Percentiles rank a stretch among this genome's conserved stretches.
These are phyloP conservation scores for Suillus sp. DNA, from an alignment of 768 basidiomycete species.

Conservation along the genomic window DNA sequence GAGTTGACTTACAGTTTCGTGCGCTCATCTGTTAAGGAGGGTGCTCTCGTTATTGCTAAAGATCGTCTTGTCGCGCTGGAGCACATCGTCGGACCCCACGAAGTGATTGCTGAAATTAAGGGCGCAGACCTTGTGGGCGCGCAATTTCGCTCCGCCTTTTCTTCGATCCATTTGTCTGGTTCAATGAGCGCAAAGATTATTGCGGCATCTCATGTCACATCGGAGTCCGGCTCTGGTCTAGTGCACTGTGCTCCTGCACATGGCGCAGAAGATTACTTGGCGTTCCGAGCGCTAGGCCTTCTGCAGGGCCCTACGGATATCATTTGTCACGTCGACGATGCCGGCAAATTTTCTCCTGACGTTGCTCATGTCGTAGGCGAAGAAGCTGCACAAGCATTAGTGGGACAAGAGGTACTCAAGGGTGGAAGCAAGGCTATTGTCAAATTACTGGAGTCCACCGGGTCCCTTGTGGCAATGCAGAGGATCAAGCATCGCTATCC, in stretches of 20 bases:
- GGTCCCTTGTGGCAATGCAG: conserved; percentile 62
- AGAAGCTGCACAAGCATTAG: conserved; percentile 45
- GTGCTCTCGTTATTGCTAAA: conserved; percentile 50
- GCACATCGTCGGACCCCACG: conserved; percentile 23
- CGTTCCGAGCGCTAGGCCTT: conserved; percentile 61
- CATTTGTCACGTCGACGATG: conserved; percentile 79
- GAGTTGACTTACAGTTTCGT: conserved; percentile 69
- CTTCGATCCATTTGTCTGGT: conserved; percentile 22
- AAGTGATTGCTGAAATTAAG: conserved; percentile 24
- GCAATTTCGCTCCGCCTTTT: conserved; percentile 65
- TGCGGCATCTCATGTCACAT: conserved; percentile 74
- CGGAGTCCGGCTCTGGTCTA: conserved; percentile 89
- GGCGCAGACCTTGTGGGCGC: conserved; percentile 58
- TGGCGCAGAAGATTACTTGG: conserved; percentile 87
- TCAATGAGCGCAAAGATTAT: conserved; percentile 48
- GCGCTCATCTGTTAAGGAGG: conserved; percentile 29
- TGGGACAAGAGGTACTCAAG: conserved; percentile 73
- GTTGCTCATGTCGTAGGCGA: conserved; percentile 62
- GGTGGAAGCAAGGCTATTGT: conserved; percentile 72
- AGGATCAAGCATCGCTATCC: conserved; percentile 87
- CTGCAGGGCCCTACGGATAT: conserved; percentile 46
- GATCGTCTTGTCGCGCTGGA: conserved; percentile 47
- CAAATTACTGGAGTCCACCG: conserved; percentile 54
- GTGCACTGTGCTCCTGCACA: conserved; percentile 97
- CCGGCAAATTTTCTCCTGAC: conserved; percentile 67